Percentiles rank a stretch among this genome's conserved stretches.
Evolutionary conservation across 768 basidiomycete genomes (phyloP).

Genomic region (Tylopilus balloui): DNA sequence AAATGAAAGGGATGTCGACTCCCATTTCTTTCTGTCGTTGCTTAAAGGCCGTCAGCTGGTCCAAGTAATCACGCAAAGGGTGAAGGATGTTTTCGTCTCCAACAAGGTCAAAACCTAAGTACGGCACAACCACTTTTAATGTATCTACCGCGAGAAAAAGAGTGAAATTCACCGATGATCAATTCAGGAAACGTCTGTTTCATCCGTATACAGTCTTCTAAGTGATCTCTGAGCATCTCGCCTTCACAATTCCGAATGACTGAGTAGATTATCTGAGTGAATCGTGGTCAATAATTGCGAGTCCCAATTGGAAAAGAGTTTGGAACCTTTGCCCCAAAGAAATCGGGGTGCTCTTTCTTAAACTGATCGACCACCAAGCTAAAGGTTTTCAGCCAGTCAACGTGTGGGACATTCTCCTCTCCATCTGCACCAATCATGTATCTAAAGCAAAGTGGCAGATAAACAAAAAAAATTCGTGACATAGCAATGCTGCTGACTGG

Average conservation of each 20-base stretch:
- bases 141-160: background rate
- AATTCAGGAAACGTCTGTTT: constrained; percentile 73
- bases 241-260: constrained; percentile 52
- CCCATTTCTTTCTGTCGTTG: constrained; percentile 43
- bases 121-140: background rate
- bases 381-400: constrained; percentile 54
- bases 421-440: constrained; percentile 57
- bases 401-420: constrained; percentile 51
- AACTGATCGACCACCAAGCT: constrained; percentile 49
- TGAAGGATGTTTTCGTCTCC: constrained; percentile 56
- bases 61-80: constrained; percentile 60
- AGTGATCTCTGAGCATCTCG: constrained; percentile 58
- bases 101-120: constrained; percentile 50
- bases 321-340: constrained; percentile 60
- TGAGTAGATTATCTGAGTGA: constrained; percentile 61
- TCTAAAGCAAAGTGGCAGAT: constrained; percentile 30
- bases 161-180: constrained; percentile 50
- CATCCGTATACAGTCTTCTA: constrained; percentile 70
- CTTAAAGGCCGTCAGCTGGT: constrained; percentile 56
- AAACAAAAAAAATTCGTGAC: background rate
- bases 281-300: background rate
- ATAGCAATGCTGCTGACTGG: constrained; percentile 38
- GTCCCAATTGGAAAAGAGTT: background rate
- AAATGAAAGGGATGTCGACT: constrained; percentile 64
- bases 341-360: constrained; percentile 54